These are phyloP conservation scores for Cardiospermum halicacabum DNA, from an alignment of 345 rosid species.

Conservation along the genomic window DNA sequence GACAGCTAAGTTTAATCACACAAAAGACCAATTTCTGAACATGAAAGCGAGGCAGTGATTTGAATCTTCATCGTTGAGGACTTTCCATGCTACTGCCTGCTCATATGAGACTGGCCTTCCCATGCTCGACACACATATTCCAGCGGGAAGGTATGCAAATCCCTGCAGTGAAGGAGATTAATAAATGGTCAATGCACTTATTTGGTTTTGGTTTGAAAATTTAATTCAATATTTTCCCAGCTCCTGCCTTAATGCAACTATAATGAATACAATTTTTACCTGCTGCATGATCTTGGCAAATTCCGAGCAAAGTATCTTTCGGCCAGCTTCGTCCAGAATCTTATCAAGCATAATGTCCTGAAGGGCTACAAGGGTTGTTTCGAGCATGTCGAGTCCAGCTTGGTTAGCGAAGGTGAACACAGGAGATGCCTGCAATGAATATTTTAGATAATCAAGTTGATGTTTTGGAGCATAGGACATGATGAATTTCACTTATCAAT, in stretches of 20 bases:
- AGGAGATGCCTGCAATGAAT: conserved; percentile 59
- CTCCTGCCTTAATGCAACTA: too few relatives aligned
- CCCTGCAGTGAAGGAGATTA: conserved; percentile 47
- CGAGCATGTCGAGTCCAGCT: conserved; percentile 96
- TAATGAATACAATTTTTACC: too few relatives aligned
- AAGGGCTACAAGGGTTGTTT: conserved; percentile 85
- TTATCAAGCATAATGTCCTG: conserved; percentile 92
- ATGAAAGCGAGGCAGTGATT: conserved; percentile 79
- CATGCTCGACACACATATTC: conserved; percentile 86
- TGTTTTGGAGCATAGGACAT: background rate
- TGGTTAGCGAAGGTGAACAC: conserved; percentile 83
- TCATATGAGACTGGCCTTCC: conserved; percentile 80
- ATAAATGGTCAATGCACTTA: background rate
- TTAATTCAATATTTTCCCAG: background rate
- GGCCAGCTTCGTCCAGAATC: conserved; percentile 72
- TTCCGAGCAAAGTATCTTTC: conserved; percentile 69
- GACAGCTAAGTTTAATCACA: conserved; percentile 35
- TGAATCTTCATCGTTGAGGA: conserved; percentile 61
- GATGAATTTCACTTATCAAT: background rate
- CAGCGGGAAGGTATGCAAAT: conserved; percentile 62
- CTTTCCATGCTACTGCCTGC: conserved; percentile 86
- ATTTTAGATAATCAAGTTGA: background rate
- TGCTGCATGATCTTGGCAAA: conserved; percentile 92
- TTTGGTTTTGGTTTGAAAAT: background rate
- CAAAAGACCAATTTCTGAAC: conserved; percentile 88